These are phyloP conservation scores for Stachybotrys elegans DNA, from an alignment of 2,329 filamentous ascomycete species.

Conservation along the genomic window DNA sequence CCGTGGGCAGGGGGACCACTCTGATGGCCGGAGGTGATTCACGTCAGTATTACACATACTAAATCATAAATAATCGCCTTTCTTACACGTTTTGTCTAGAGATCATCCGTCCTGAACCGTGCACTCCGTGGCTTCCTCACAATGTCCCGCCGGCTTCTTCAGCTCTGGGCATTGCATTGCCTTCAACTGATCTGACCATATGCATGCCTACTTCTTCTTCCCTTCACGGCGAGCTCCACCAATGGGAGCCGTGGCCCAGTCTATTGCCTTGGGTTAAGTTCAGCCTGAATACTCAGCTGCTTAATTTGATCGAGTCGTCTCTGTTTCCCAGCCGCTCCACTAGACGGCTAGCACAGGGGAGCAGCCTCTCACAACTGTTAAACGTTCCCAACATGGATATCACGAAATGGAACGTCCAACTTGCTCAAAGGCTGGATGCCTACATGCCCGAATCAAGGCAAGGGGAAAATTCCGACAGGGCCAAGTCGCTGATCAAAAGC, in stretches of 20 bases:
- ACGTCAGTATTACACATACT: no score
- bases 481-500: not conserved
- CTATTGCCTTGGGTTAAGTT: not conserved
- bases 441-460: not conserved
- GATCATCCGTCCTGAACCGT: no score
- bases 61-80: no score
- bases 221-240: not conserved
- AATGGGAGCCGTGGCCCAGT: not conserved
- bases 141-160: no score
- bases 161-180: not conserved
- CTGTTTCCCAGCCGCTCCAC: not conserved
- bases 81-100: no score
- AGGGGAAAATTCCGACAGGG: not conserved
- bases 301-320: not conserved
- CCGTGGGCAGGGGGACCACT: no score
- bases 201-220: not conserved
- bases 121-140: no score
- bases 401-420: not conserved
- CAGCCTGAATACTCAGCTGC: not conserved
- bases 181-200: not conserved
- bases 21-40: no score
- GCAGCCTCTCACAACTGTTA: not conserved
- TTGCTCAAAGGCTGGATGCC: not conserved
- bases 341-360: not conserved
- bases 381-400: not conserved